Evolutionary conservation across 176 grass and related monocot species (phyloP).

Genomic region (Microstegium vimineum): DNA sequence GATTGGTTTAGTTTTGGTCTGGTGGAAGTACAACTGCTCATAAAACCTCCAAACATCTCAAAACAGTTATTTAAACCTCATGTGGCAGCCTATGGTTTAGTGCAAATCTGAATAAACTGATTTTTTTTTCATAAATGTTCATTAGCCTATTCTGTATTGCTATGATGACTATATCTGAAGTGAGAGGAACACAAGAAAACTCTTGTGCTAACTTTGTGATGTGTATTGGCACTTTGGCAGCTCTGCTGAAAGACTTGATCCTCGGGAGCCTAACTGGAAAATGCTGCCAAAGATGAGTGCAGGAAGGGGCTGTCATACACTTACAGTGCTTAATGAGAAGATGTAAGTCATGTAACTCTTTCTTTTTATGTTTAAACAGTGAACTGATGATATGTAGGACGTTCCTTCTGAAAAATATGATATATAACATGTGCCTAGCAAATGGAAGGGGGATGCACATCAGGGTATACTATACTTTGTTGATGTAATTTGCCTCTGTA

Average conservation of each 20-base stretch:
- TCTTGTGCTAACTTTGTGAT: neutral
- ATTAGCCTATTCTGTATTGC: neutral
- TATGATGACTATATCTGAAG: neutral
- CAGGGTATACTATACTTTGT: too few relatives aligned
- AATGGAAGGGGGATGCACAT: neutral
- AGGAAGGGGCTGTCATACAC: conserved; percentile 62
- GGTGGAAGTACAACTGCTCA: neutral
- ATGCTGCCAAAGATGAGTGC: conserved; percentile 58
- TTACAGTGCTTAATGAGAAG: conserved; percentile 55
- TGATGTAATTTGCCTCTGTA: too few relatives aligned
- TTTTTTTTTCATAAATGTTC: neutral
- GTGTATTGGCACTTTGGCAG: conserved; percentile 51
- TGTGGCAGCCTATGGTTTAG: neutral
- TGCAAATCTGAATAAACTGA: too few relatives aligned
- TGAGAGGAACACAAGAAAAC: neutral
- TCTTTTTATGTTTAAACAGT: neutral
- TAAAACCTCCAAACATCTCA: neutral
- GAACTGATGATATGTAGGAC: neutral
- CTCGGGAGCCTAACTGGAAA: conserved; percentile 70
- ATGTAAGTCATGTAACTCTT: conserved; percentile 44
- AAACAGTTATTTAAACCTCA: too few relatives aligned
- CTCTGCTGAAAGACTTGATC: conserved; percentile 78
- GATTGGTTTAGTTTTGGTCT: conserved; percentile 6
- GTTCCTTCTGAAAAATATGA: neutral
- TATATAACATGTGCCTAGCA: neutral